Conservation (phyloP, 1,284 basidiomycete genomes). For the Moesziomyces antarcticus region DNA sequence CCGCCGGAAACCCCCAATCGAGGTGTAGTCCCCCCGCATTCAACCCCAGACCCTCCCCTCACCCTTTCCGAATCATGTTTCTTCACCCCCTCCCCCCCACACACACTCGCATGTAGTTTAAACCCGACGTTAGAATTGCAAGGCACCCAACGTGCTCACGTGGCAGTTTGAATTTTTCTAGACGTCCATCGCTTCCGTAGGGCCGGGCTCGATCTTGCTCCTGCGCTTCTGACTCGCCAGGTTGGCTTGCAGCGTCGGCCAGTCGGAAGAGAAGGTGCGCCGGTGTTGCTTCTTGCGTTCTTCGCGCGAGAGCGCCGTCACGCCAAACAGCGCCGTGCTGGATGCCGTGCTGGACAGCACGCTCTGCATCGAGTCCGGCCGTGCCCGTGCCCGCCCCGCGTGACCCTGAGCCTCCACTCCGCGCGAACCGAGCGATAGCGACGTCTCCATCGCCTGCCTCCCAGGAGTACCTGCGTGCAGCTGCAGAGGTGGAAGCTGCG, state of each 20-base stretch:
- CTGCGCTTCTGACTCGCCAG: constrained; percentile 22
- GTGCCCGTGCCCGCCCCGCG: constrained; percentile 3
- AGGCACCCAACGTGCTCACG: no score
- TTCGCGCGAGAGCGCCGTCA: constrained; percentile 31
- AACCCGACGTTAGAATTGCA: no score
- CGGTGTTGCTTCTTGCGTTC: constrained; percentile 52
- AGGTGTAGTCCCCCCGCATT: no score
- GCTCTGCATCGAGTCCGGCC: constrained; percentile 46
- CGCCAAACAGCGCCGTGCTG: constrained; percentile 39
- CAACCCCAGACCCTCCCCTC: no score
- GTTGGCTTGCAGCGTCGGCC: constrained; percentile 41
- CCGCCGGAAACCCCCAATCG: no score
- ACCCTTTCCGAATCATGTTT: no score
- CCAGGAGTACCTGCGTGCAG: no score
- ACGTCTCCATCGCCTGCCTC: constrained; percentile 28
- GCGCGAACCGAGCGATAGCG: constrained; percentile 21
- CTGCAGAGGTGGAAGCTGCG: no score
- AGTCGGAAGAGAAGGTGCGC: constrained; percentile 49
- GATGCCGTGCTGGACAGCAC: constrained; percentile 25
- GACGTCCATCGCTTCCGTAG: no score
- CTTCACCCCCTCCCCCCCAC: no score
- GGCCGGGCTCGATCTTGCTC: constrained; percentile 33
- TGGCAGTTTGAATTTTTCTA: no score
- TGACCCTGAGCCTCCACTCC: constrained; percentile 7
- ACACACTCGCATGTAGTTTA: no score